A percentile compares a stretch with the other conserved stretches of the same genome.
phyloP scores from a whole-genome alignment of 2,329 filamentous ascomycete genomes.

The Trichoderma atrobrunneum region DNA sequence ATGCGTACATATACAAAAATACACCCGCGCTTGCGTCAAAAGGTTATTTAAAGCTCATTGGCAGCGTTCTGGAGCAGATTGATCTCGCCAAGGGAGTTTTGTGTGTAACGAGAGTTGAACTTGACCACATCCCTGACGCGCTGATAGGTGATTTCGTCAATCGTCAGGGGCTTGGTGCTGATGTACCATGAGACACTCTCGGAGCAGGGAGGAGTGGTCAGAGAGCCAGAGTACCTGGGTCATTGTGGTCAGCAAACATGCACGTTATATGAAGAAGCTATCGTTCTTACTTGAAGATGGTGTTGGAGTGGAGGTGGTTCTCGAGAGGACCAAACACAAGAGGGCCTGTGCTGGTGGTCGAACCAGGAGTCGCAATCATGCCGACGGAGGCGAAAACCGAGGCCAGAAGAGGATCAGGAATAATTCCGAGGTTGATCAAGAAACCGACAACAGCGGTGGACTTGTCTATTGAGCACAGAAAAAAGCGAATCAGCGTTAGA shows the following conservation, averaged over 20 bases:
- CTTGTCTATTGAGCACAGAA: neutral
- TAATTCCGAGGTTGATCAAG: constrained; percentile 11
- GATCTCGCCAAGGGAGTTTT: constrained; percentile 45
- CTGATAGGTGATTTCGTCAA: constrained; percentile 50
- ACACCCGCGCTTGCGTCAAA: neutral
- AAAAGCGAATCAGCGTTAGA: neutral
- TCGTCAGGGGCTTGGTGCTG: constrained; percentile 41
- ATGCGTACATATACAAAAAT: neutral
- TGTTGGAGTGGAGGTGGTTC: constrained; percentile 32
- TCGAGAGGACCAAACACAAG: constrained; percentile 45
- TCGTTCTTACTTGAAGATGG: constrained; percentile 28
- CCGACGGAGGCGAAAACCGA: constrained; percentile 39
- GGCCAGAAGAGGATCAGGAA: constrained; percentile 30
- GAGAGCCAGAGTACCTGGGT: constrained; percentile 52
- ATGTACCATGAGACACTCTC: constrained; percentile 56
- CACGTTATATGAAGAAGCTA: neutral
- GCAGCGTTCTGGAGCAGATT: constrained; percentile 27
- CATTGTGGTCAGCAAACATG: neutral
- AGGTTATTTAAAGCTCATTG: neutral
- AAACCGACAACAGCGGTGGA: constrained; percentile 30
- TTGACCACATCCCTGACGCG: constrained; percentile 51
- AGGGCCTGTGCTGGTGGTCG: constrained; percentile 32
- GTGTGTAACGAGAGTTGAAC: constrained; percentile 55
- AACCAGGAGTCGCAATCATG: constrained; percentile 39
- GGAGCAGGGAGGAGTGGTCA: constrained; percentile 62